Base-by-base conservation (phyloP, 2,329 filamentous ascomycete genomes). In the Bipolaris sorokiniana region DNA sequence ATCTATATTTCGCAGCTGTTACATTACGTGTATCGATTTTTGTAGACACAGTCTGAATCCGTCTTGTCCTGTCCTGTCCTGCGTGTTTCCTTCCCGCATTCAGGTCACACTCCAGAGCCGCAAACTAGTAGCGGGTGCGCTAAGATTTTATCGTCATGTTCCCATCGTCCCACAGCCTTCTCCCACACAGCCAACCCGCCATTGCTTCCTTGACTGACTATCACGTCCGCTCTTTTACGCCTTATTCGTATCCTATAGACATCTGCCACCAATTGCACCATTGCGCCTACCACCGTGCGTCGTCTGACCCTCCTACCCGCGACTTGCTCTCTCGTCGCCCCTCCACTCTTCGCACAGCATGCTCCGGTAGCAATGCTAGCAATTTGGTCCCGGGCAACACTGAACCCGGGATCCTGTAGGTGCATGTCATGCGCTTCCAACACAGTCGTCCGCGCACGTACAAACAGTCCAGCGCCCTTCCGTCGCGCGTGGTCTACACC, bases 331-430 rank as follows among this genome's bases (percentile, higher is more conserved):
- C 33, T 61, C 45, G 58, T 58, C 58, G 63, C 66, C 56, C 55
- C 60, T 62, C 59, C 40, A 50, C 58, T 49, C 48, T 9, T 54
- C 49, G 58, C 60, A 54, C 67, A 75, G 63, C 64, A 76, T 77
- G 74, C 62, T 51, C 64, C 68, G 73, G 64, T 73, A 76, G 75
- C 74, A 70, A 92, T 92, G 90, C 86, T 86, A 77, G 82, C 83
- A 63, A 74, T 91, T 65, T 89, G 88, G 87, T 87, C 86, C 76
- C 84, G 87, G 78, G 84, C 86, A 78, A 82, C 83, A 68, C 84
- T 84, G 81, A 82, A 82, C 77, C 84, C 83, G 76, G 76, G 75
- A 63, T 81, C 83, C 67, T 89, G 86, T 78, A 83, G 82, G 76
- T 90, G 87, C 78, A 81, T 83, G 65, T 80, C 84, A 68, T 90